Base-by-base conservation (phyloP, 441 rosid genomes). In the Jatropha multifida region DNA sequence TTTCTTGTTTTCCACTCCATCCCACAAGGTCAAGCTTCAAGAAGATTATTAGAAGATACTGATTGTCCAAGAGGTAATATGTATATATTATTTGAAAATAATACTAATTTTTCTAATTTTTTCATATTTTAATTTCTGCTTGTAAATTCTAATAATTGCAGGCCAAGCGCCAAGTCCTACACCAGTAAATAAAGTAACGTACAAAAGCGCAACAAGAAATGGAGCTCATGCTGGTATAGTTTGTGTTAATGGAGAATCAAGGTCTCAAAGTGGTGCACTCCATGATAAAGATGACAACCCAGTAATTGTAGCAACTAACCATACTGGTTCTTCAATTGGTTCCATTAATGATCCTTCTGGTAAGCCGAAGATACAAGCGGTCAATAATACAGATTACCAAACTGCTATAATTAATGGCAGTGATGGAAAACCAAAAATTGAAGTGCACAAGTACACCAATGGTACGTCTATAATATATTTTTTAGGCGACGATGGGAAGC, bases 381-480 rank as follows among this genome's bases (percentile, higher is more conserved):
- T 2, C 32, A 62, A 49, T 8, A 51, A 17, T 32, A 14, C 13
- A 63, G 60, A 37, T 9, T 46, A 69, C 18, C 58, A 54, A 54
- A 54, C 58, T 15, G 58, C 58, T 54, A 54, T 54, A 54, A 40
- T 73, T 49, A 17, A 63, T 10, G 76, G 63, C 14, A 51, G 1
- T 3, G 38, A 63, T 38, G 76, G 76, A 6, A 73, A 73, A 18
- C 76, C 69, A 32, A 12, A n/a, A n/a, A 0, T 15, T 69, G 62
- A 69, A 69, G 73, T 40, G 0, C 48, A 69, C 4, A 69, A 40
- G 49, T 69, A 52, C 26, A 61, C 37, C 37, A 69, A 69, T 38
- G 73, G 73, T n/a, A 55, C 73, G 4, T 4, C 44, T 0, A 18
- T 10, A 7, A n/a, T 69, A 54, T 54, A 61, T 14, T 2, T 52